Evolutionary conservation across 139 green algal genomes (phyloP).

Genomic region (Zygnema circumcarinatum): DNA sequence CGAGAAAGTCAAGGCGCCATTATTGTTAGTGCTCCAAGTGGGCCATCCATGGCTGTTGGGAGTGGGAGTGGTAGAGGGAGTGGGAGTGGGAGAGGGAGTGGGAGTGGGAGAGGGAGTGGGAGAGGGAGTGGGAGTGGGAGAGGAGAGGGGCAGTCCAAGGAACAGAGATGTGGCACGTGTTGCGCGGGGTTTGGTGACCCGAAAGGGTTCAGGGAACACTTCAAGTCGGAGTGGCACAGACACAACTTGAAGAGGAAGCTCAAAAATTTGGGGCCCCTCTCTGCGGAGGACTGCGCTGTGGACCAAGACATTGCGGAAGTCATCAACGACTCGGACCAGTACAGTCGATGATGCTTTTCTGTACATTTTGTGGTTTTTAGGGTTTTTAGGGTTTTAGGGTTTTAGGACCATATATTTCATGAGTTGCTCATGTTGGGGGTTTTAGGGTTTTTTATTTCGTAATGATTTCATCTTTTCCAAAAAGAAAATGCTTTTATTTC

Average conservation of each 20-base stretch:
- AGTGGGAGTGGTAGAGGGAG: background rate
- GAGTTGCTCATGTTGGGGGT: background rate
- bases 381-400: no score
- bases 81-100: background rate
- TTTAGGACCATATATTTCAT: background rate
- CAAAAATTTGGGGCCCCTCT: conserved; percentile 66
- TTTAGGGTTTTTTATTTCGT: background rate
- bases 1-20: background rate
- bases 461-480: background rate
- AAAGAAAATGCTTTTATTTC: conserved; percentile 65
- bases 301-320: conserved; percentile 43
- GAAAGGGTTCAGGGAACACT: conserved; percentile 82
- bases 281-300: conserved; percentile 63
- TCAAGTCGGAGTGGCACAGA: conserved; percentile 89
- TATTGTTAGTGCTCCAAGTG: no score
- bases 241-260: conserved; percentile 81
- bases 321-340: conserved; percentile 45
- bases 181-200: conserved; percentile 62
- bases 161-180: conserved; percentile 60
- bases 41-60: background rate
- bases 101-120: background rate
- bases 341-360: conserved; percentile 24
- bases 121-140: background rate
- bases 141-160: background rate
- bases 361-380: background rate